Evolutionary conservation across 805 yeast genomes (phyloP).

Genomic region (Diddensiella santjacobensis): DNA sequence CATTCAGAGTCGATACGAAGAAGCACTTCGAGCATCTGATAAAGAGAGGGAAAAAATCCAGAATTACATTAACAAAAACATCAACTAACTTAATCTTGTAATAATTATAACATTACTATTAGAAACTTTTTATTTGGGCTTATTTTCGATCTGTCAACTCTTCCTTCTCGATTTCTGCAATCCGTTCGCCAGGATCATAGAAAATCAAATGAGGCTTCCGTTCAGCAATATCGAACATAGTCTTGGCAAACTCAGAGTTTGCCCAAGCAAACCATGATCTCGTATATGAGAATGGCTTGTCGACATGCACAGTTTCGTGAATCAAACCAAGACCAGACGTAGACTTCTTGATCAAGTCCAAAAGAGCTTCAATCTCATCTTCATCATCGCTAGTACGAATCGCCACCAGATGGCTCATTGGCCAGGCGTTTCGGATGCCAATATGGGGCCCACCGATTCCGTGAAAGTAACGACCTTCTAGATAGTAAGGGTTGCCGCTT

Average conservation of each 20-base stretch:
- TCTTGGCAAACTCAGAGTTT: constrained; percentile 84
- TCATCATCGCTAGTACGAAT: constrained; percentile 75
- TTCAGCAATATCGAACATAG: constrained; percentile 70
- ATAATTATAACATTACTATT: not conserved
- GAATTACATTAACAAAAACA: constrained; percentile 12
- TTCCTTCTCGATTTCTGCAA: not conserved
- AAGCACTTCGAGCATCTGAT: constrained; percentile 45
- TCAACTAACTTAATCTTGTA: not conserved
- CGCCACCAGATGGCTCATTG: constrained; percentile 73
- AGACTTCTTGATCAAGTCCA: constrained; percentile 50
- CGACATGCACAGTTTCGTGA: constrained; percentile 77
- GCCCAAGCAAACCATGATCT: constrained; percentile 96
- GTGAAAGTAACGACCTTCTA: constrained; percentile 56
- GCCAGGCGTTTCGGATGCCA: constrained; percentile 82
- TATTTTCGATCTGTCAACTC: too few relatives aligned
- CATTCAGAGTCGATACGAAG: constrained; percentile 66
- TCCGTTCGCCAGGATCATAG: constrained; percentile 8
- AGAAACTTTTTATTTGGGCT: too few relatives aligned
- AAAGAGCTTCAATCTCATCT: constrained; percentile 52
- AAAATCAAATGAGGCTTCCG: constrained; percentile 72
- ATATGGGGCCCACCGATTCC: constrained; percentile 94
- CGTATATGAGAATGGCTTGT: constrained; percentile 49
- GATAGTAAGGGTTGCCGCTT: constrained; percentile 73
- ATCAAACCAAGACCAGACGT: constrained; percentile 77
- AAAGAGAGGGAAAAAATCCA: constrained; percentile 22